Conservation (phyloP, 2,329 filamentous ascomycete species). For the Fusarium citri region DNA sequence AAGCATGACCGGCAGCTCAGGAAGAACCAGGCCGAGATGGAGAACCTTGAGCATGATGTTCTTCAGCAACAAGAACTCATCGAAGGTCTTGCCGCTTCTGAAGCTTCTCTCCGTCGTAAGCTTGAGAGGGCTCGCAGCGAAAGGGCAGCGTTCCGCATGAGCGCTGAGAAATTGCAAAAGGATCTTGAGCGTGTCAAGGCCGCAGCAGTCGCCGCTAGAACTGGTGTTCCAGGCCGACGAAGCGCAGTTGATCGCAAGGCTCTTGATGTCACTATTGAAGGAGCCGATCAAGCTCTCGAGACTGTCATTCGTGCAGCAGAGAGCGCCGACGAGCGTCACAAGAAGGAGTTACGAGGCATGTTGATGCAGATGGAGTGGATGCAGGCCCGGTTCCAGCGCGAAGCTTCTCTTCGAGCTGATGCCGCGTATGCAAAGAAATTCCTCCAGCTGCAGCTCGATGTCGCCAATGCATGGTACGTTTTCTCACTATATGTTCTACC, state of each 20-base stretch:
- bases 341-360: constrained; percentile 82
- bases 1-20: constrained; percentile 71
- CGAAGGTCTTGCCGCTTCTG: constrained; percentile 65
- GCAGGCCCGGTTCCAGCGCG: constrained; percentile 81
- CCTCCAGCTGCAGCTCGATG: constrained; percentile 80
- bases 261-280: constrained; percentile 49
- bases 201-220: constrained; percentile 50
- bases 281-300: constrained; percentile 65
- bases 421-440: constrained; percentile 89
- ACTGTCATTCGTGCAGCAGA: constrained; percentile 69
- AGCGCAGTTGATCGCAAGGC: constrained; percentile 40
- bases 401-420: constrained; percentile 82
- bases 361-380: constrained; percentile 93
- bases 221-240: constrained; percentile 19
- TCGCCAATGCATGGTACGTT: constrained; percentile 91
- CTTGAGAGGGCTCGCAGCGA: constrained; percentile 77
- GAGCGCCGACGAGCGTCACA: constrained; percentile 75
- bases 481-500: constrained; percentile 8
- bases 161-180: constrained; percentile 65
- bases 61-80: constrained; percentile 75
- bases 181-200: constrained; percentile 62
- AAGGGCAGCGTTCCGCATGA: constrained; percentile 65
- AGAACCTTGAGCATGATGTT: constrained; percentile 79
- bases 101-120: constrained; percentile 72
- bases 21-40: constrained; percentile 71